These are phyloP conservation scores for Nannizziopsis arthrosporioides DNA, from an alignment of 2,329 filamentous ascomycete species.

Conservation along the genomic window DNA sequence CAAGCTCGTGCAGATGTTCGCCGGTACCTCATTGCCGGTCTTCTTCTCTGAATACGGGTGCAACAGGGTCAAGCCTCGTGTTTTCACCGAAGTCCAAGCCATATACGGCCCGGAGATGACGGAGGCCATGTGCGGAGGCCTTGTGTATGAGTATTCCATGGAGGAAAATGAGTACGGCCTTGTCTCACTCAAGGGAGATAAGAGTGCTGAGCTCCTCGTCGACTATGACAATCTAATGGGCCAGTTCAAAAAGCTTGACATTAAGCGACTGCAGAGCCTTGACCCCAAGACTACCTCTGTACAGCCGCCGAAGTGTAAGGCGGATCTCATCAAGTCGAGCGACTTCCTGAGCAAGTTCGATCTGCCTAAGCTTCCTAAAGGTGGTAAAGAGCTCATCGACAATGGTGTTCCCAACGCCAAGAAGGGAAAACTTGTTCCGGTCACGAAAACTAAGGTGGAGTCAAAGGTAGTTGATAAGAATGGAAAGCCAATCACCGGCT, in stretches of 20 bases:
- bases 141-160: slow-evolving; percentile 42
- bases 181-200: slow-evolving; percentile 46
- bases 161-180: slow-evolving; percentile 43
- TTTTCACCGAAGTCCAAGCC: slow-evolving; percentile 50
- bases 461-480: slow-evolving; percentile 46
- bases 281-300: slow-evolving; percentile 46
- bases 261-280: slow-evolving; percentile 52
- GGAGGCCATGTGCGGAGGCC: slow-evolving; percentile 45
- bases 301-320: slow-evolving; percentile 52
- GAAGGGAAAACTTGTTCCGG: slow-evolving; percentile 50
- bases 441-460: slow-evolving; percentile 46
- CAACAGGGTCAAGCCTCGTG: slow-evolving; percentile 46
- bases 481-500: slow-evolving; percentile 49
- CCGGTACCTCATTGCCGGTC: slow-evolving; percentile 47
- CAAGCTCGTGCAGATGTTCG: slow-evolving; percentile 47
- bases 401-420: slow-evolving; percentile 58
- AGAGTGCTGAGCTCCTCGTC: slow-evolving; percentile 44
- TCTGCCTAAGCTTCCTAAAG: slow-evolving; percentile 56
- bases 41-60: slow-evolving; percentile 60
- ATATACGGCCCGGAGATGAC: slow-evolving; percentile 52
- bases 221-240: slow-evolving; percentile 64
- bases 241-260: slow-evolving; percentile 66
- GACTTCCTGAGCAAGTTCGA: slow-evolving; percentile 71
- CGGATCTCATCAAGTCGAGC: slow-evolving; percentile 51
- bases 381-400: slow-evolving; percentile 60